A percentile compares a stretch with the other conserved stretches of the same genome.
phyloP scores from a whole-genome alignment of 805 yeast species.

The Metschnikowia koreensis region DNA sequence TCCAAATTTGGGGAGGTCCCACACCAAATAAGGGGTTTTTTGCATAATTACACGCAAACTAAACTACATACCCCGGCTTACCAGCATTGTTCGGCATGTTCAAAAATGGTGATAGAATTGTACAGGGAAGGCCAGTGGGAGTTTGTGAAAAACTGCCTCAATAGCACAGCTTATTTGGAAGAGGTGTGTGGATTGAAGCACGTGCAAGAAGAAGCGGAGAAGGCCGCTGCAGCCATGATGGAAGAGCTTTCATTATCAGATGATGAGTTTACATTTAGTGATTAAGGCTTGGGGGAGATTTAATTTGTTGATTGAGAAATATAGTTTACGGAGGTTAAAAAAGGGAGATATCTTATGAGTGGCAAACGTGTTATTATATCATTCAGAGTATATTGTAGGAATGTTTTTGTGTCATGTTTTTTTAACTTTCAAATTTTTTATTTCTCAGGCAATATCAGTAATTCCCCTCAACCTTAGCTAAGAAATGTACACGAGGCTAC shows the following conservation, averaged over 20 bases:
- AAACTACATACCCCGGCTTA: slow-evolving; percentile 73
- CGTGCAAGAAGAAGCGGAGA: slow-evolving; percentile 70
- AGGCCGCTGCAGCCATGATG: slow-evolving; percentile 34
- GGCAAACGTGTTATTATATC: no score
- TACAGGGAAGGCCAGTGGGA: slow-evolving; percentile 68
- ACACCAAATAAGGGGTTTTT: slow-evolving; percentile 88
- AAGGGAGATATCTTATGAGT: no score
- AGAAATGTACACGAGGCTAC: no score
- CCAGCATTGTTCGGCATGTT: slow-evolving; percentile 84
- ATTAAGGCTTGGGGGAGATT: not conserved
- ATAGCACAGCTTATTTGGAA: slow-evolving; percentile 66
- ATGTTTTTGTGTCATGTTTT: no score
- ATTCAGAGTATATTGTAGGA: no score
- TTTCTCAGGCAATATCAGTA: no score
- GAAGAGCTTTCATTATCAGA: slow-evolving; percentile 21
- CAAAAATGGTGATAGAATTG: slow-evolving; percentile 51
- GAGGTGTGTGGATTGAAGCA: slow-evolving; percentile 73
- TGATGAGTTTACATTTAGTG: slow-evolving; percentile 5
- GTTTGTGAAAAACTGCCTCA: slow-evolving; percentile 70
- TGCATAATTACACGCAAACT: slow-evolving; percentile 61
- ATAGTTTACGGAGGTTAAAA: no score
- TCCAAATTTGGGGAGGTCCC: slow-evolving; percentile 65
- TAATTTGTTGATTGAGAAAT: no score
- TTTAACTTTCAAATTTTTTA: no score
- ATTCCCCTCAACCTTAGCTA: no score